Conservation (phyloP, 2,329 filamentous ascomycete species). For the Fusarium albosuccineum region DNA sequence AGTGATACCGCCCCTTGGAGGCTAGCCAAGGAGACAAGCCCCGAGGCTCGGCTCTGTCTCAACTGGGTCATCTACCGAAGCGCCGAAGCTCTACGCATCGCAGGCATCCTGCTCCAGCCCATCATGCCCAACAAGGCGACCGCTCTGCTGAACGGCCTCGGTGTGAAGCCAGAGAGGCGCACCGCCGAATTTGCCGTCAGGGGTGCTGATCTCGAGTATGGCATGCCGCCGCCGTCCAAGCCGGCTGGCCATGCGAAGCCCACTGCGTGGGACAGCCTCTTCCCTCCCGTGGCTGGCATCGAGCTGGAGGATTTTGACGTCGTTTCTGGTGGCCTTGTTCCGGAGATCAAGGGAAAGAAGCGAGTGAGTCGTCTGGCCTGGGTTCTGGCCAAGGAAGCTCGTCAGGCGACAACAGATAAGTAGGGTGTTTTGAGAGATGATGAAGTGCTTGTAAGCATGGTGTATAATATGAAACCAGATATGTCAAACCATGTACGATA, state of each 20-base stretch:
- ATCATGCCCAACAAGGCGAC: constrained; percentile 86
- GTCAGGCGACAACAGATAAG: constrained; percentile 23
- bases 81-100: constrained; percentile 82
- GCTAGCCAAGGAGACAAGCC: constrained; percentile 56
- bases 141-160: constrained; percentile 80
- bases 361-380: constrained; percentile 47
- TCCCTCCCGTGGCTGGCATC: constrained; percentile 59
- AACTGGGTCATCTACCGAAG: constrained; percentile 76
- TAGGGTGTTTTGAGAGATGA: constrained; percentile 25
- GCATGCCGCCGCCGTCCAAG: constrained; percentile 52
- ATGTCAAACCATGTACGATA: constrained; percentile 37
- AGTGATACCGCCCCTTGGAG: constrained; percentile 77
- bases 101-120: constrained; percentile 88
- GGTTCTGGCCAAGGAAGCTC: constrained; percentile 47
- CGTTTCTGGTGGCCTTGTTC: constrained; percentile 26
- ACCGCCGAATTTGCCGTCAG: constrained; percentile 72
- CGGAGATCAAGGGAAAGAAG: constrained; percentile 39
- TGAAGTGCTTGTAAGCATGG: not conserved
- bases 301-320: constrained; percentile 44
- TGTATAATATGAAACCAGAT: constrained; percentile 7
- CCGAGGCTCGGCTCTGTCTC: constrained; percentile 56
- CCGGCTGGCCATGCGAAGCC: constrained; percentile 8
- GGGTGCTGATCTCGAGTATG: constrained; percentile 78
- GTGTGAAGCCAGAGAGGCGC: constrained; percentile 74
- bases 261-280: constrained; percentile 60